Conservation (phyloP, 441 rosid genomes). For the Jatropha podagrica region DNA sequence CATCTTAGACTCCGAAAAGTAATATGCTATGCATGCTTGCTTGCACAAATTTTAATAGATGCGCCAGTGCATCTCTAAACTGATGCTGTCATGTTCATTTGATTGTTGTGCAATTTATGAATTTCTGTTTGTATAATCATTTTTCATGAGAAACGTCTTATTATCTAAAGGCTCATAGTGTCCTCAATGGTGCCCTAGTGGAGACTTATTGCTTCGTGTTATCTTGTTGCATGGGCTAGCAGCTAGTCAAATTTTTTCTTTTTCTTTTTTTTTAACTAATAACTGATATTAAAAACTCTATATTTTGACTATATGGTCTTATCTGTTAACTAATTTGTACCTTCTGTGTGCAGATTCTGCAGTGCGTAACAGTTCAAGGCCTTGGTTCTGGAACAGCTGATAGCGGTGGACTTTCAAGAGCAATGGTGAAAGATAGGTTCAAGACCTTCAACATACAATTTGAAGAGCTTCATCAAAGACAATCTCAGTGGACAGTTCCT, state of each 20-base stretch:
- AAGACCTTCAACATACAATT: slow-evolving; percentile 83
- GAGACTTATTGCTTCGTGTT: not conserved
- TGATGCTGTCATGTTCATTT: not conserved
- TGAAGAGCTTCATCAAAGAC: slow-evolving; percentile 86
- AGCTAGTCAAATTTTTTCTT: not conserved
- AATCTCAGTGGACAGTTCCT: slow-evolving; percentile 95
- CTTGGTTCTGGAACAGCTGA: slow-evolving; percentile 31
- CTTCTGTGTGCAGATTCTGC: slow-evolving; percentile 62
- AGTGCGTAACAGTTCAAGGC: slow-evolving; percentile 72
- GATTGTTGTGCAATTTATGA: not conserved
- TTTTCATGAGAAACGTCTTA: not conserved
- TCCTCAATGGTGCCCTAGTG: not conserved
- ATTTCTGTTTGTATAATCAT: not conserved
- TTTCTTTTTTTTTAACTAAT: no score
- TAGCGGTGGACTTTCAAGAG: slow-evolving; percentile 50
- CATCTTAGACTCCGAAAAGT: not conserved
- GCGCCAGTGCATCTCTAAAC: not conserved
- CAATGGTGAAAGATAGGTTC: slow-evolving; percentile 78
- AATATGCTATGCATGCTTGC: not conserved
- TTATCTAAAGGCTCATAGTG: not conserved
- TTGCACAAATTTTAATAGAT: not conserved
- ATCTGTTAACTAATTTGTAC: not conserved
- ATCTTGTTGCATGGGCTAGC: not conserved
- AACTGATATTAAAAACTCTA: no score
- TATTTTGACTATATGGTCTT: no score